These are phyloP conservation scores for Ceriops decandra DNA, from an alignment of 345 rosid genomes.

Conservation along the genomic window DNA sequence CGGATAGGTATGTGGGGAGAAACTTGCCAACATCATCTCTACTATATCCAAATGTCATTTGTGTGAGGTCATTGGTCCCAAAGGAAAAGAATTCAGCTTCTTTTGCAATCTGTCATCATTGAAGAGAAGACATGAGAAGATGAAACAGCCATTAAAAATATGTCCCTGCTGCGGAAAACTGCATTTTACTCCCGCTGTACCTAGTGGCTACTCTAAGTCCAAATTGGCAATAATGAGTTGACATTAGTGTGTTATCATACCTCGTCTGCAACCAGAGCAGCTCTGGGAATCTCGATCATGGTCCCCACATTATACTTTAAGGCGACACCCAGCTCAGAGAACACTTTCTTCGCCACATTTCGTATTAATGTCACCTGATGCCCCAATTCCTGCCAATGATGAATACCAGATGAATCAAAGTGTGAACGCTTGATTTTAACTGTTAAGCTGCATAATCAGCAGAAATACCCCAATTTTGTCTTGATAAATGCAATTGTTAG, in stretches of 20 bases:
- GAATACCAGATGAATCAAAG: neutral
- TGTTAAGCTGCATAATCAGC: neutral
- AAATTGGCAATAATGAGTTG: neutral
- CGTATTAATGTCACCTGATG: slow-evolving; percentile 66
- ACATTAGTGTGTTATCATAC: slow-evolving; percentile 29
- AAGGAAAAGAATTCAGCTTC: slow-evolving; percentile 95
- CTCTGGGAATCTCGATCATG: slow-evolving; percentile 97
- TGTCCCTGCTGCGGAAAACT: neutral
- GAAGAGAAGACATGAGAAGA: slow-evolving; percentile 7
- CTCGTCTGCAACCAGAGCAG: slow-evolving; percentile 91
- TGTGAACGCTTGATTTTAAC: slow-evolving; percentile 1
- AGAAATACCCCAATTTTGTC: too few species aligned
- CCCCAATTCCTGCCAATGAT: slow-evolving; percentile 54
- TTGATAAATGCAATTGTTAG: too few species aligned
- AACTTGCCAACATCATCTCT: slow-evolving; percentile 93
- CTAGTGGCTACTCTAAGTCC: neutral
- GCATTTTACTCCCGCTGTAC: neutral
- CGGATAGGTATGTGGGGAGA: slow-evolving; percentile 65
- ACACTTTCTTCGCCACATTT: slow-evolving; percentile 56
- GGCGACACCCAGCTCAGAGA: slow-evolving; percentile 58
- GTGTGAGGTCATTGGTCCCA: slow-evolving; percentile 94
- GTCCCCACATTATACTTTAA: slow-evolving; percentile 81
- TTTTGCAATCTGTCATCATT: slow-evolving; percentile 57
- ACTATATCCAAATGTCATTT: slow-evolving; percentile 92
- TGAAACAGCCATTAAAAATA: neutral